Percentiles rank a stretch among this genome's conserved stretches.
These are phyloP conservation scores for Escovopsis sp. DNA, from an alignment of 2,329 filamentous ascomycete species.

Conservation along the genomic window DNA sequence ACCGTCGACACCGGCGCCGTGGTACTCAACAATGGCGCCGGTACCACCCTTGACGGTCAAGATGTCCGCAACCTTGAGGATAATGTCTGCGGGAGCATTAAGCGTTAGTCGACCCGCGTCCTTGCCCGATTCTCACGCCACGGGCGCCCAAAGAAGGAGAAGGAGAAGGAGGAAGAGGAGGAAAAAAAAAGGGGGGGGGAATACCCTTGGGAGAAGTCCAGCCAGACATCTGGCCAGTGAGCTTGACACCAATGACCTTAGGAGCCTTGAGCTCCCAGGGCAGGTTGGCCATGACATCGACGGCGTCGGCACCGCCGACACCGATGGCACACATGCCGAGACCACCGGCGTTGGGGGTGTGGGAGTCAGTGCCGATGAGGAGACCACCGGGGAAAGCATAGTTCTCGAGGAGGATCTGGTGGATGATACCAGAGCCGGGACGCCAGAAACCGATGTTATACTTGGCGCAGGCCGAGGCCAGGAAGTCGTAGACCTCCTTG, in stretches of 20 bases:
- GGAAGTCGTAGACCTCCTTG: constrained; percentile 98
- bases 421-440: constrained; percentile 96
- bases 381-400: constrained; percentile 98
- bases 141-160: too few relatives aligned
- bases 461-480: constrained; percentile 86
- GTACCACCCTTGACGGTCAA: constrained; percentile 97
- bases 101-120: neutral
- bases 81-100: constrained; percentile 51
- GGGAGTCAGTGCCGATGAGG: constrained; percentile 93
- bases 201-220: constrained; percentile 88
- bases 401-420: constrained; percentile 97
- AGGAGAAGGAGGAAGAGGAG: neutral
- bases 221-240: constrained; percentile 76
- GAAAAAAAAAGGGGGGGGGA: constrained; percentile 18
- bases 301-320: constrained; percentile 95
- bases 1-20: constrained; percentile 54
- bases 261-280: constrained; percentile 98
- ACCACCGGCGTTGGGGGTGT: constrained; percentile 95
- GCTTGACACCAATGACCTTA: constrained; percentile 90
- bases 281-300: constrained; percentile 94
- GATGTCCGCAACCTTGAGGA: constrained; percentile 92
- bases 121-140: neutral
- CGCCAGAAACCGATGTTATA: constrained; percentile 99
- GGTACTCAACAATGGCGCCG: constrained; percentile 73
- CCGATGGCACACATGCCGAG: constrained; percentile 89